A percentile compares a stretch with the other conserved stretches of the same genome.
phyloP scores from a whole-genome alignment of 1,284 basidiomycete species.

The Tausonia pullulans region DNA sequence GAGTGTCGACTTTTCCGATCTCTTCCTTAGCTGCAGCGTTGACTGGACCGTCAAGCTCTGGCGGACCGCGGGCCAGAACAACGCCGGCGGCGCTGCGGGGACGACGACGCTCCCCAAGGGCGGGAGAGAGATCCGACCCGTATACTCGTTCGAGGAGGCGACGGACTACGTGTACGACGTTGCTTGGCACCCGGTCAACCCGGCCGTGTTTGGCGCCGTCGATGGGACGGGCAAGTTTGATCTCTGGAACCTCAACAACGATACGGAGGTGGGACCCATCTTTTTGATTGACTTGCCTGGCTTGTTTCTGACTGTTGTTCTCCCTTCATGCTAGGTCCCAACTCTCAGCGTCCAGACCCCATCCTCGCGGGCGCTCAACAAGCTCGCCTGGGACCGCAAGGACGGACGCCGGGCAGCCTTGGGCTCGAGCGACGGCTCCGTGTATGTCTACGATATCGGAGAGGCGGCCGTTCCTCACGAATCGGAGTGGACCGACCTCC shows the following conservation, averaged over 20 bases:
- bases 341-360: slow-evolving; percentile 61
- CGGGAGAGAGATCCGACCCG: slow-evolving; percentile 43
- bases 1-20: slow-evolving; percentile 84
- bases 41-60: slow-evolving; percentile 97
- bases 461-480: slow-evolving; percentile 68
- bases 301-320: too few relatives aligned
- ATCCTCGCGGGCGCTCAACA: slow-evolving; percentile 76
- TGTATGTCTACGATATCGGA: slow-evolving; percentile 92
- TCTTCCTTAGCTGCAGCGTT: slow-evolving; percentile 81
- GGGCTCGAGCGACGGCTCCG: slow-evolving; percentile 79
- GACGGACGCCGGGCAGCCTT: slow-evolving; percentile 72
- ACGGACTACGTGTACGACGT: slow-evolving; percentile 99
- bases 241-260: slow-evolving; percentile 88
- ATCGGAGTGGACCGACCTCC: slow-evolving; percentile 78
- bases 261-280: slow-evolving; percentile 65
- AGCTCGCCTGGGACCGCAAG: slow-evolving; percentile 83
- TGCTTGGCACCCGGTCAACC: slow-evolving; percentile 91
- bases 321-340: slow-evolving; percentile 48
- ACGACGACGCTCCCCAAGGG: slow-evolving; percentile 5
- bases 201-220: slow-evolving; percentile 83
- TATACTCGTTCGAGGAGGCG: slow-evolving; percentile 89
- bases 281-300: neutral
- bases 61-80: slow-evolving; percentile 47
- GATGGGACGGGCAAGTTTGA: slow-evolving; percentile 93
- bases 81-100: slow-evolving; percentile 38